Conservation (phyloP, 768 basidiomycete genomes). For the Imleria badia region DNA sequence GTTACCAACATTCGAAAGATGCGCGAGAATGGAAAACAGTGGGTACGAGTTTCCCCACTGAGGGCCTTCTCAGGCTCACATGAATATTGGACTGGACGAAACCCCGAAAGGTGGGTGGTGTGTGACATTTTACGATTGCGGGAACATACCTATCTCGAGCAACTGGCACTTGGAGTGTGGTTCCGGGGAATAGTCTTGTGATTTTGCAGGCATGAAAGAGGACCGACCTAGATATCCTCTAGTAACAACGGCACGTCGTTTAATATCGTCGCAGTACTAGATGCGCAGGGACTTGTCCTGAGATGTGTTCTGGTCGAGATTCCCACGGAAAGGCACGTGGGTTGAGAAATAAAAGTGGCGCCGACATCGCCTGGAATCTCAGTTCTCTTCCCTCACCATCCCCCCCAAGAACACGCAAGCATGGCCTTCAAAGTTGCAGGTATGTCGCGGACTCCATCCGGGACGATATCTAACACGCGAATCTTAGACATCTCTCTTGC, state of each 20-base stretch:
- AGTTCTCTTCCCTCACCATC: conserved; percentile 28
- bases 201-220: conserved; percentile 3
- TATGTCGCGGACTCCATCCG: conserved; percentile 28
- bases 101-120: not conserved
- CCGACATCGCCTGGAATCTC: conserved; percentile 16
- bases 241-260: not conserved
- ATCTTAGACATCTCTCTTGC: conserved; percentile 87
- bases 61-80: conserved; percentile 46
- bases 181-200: not conserved
- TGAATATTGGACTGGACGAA: conserved; percentile 52
- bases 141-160: conserved; percentile 51
- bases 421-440: conserved; percentile 94
- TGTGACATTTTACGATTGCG: not conserved
- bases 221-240: not conserved
- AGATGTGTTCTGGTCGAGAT: conserved; percentile 3
- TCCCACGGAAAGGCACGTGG: conserved; percentile 35
- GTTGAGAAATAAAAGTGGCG: conserved; percentile 31
- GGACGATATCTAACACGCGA: not conserved
- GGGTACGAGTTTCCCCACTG: conserved; percentile 33
- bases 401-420: conserved; percentile 16
- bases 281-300: not conserved
- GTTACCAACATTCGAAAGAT: conserved; percentile 66
- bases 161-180: conserved; percentile 49
- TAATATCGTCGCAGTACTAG: not conserved
- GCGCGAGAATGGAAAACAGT: conserved; percentile 74